phyloP scores from a whole-genome alignment of 495 filamentous ascomycete genomes.

The Aspergillus saccharolyticus region DNA sequence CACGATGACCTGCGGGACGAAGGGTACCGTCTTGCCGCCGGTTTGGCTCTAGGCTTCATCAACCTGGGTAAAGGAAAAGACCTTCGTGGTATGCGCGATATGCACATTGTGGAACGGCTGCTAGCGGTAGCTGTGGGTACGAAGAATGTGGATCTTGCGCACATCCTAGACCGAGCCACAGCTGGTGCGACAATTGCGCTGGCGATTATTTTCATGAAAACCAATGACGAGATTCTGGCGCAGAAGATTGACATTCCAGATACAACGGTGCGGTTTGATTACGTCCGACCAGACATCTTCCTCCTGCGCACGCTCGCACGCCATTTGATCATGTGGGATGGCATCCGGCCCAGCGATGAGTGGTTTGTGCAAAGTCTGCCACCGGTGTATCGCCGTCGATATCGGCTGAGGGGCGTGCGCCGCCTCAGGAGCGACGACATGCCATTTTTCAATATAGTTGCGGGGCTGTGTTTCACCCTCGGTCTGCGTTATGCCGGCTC shows the following conservation, averaged over 20 bases:
- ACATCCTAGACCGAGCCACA: conserved; percentile 87
- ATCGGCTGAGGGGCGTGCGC: conserved; percentile 47
- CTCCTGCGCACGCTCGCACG: conserved; percentile 85
- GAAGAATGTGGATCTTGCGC: conserved; percentile 81
- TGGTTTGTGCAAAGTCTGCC: conserved; percentile 79
- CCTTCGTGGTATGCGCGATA: conserved; percentile 83
- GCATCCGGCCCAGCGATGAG: conserved; percentile 59
- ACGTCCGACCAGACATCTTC: conserved; percentile 88
- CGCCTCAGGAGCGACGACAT: conserved; percentile 69
- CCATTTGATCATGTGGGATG: conserved; percentile 89
- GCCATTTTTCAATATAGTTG: conserved; percentile 87
- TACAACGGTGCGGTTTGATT: conserved; percentile 84
- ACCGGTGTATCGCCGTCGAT: conserved; percentile 52
- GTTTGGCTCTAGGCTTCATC: conserved; percentile 90
- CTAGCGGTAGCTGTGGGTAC: conserved; percentile 78
- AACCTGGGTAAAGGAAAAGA: conserved; percentile 89
- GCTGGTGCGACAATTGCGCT: conserved; percentile 85
- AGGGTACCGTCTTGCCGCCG: conserved; percentile 89
- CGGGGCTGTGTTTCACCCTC: conserved; percentile 81
- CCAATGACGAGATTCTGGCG: conserved; percentile 81
- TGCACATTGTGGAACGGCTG: conserved; percentile 86
- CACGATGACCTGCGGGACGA: conserved; percentile 79
- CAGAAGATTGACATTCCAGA: conserved; percentile 91
- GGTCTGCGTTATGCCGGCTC: conserved; percentile 86
- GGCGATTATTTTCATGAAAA: conserved; percentile 97